Evolutionary conservation across 179 eudicot genomes (phyloP).

Genomic region (Beta lomatogona): DNA sequence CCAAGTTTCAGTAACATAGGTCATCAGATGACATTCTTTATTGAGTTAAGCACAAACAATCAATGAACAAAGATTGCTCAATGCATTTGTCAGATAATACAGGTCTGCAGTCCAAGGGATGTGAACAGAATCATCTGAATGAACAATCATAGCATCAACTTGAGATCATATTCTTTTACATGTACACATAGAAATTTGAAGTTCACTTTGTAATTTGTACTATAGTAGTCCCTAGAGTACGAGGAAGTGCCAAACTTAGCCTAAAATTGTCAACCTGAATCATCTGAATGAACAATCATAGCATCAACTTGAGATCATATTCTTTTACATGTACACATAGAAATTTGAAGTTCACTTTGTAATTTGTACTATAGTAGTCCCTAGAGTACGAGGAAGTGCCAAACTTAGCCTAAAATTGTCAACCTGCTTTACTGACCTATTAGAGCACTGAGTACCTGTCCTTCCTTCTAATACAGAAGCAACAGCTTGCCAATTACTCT

Average conservation of each 20-base stretch:
- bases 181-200: neutral
- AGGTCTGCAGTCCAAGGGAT: too few species aligned
- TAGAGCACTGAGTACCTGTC: constrained; percentile 90
- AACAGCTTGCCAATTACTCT: constrained; percentile 84
- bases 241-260: neutral
- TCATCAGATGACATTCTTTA: too few species aligned
- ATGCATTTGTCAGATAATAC: too few species aligned
- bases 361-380: too few species aligned
- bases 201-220: neutral
- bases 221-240: neutral
- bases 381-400: neutral
- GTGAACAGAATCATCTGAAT: neutral
- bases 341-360: neutral
- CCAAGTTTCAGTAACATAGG: too few species aligned
- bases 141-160: constrained; percentile 2
- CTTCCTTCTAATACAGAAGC: constrained; percentile 81
- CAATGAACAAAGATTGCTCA: too few species aligned
- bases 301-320: neutral
- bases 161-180: neutral
- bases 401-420: neutral
- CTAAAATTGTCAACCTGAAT: constrained; percentile 1
- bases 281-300: neutral
- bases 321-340: neutral
- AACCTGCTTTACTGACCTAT: constrained; percentile 63
- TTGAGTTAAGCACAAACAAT: too few species aligned